Evolutionary conservation across 2,329 filamentous ascomycete species (phyloP).

Genomic region (Acarospora socialis): DNA sequence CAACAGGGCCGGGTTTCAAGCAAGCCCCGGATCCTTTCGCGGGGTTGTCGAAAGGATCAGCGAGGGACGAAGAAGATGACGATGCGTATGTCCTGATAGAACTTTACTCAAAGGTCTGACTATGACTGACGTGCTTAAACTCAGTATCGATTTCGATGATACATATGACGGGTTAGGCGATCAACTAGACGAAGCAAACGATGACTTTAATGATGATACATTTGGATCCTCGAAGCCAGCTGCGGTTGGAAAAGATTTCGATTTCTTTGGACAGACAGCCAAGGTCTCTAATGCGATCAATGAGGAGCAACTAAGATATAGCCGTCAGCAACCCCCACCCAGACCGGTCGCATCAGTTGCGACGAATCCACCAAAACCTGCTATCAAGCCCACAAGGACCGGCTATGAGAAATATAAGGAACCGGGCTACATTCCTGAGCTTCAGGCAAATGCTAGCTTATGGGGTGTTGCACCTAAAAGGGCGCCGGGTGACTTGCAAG

Average conservation of each 20-base stretch:
- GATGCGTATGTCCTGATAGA: conserved; percentile 33
- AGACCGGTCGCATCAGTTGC: conserved; percentile 27
- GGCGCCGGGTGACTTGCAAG: conserved; percentile 25
- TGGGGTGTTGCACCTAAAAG: conserved; percentile 66
- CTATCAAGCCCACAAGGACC: conserved; percentile 51
- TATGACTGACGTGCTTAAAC: conserved; percentile 21
- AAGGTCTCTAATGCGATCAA: conserved; percentile 73
- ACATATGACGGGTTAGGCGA: conserved; percentile 93
- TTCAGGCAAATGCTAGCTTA: conserved; percentile 83
- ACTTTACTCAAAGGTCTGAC: conserved; percentile 1
- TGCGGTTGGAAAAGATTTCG: conserved; percentile 77
- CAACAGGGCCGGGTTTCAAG: conserved; percentile 64
- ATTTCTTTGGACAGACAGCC: conserved; percentile 89
- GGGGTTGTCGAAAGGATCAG: conserved; percentile 48
- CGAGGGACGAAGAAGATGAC: conserved; percentile 39
- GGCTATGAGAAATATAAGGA: conserved; percentile 90
- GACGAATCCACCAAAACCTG: conserved; percentile 28
- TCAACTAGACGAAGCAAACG: conserved; percentile 77
- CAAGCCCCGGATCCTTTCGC: conserved; percentile 77
- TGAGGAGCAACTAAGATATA: conserved; percentile 78
- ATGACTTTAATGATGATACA: conserved; percentile 94
- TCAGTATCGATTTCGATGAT: conserved; percentile 77
- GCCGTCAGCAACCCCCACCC: conserved; percentile 52
- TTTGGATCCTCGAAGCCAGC: conserved; percentile 49
- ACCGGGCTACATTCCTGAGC: conserved; percentile 68